Evolutionary conservation across 2,329 filamentous ascomycete species (phyloP), one percentile per base, ranked within the genome.

Genomic region (Leptosphaerulina australis): DNA sequence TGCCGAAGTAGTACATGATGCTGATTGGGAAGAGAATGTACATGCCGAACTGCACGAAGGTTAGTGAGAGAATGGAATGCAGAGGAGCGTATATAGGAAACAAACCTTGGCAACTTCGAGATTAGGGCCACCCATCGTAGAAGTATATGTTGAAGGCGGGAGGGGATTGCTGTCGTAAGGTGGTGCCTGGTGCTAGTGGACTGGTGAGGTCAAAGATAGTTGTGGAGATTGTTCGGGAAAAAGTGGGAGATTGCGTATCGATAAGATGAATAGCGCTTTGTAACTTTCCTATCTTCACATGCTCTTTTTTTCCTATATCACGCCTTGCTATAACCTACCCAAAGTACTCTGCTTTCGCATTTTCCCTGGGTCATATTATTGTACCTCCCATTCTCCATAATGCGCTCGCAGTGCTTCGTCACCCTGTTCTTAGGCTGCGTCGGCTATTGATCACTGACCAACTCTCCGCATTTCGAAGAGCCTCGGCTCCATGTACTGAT

Each of bases 1-100:
- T 96, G 71, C 94, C 94, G 75, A 97, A 99, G 80, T 99, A 99
- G 82, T 95, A 97, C 94, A 99, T 99, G 81, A 94, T 92, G 65
- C 90, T 91, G 68, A 99, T 97, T 14, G 94, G 94, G 77, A 99
- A 99, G 83, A 97, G 88, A 79, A 99, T 87, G 79, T 99, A 99
- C 83, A 95, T 90, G 79, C 93, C 92, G 75, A 99, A 99, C 93
- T 97, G 49, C 41, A 25, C n/a, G 22, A 37, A 12, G 36, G 14
- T 50, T 34, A 33, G 47, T 41, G 39, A 35, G 38, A 9, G 28
- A 35, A n/a, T 22, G 25, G 28, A 8, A 17, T 30, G 22, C 26
- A 44, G 45, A n/a, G n/a, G n/a, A n/a, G n/a, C n/a, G n/a, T n/a
- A n/a, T 26, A 39, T 40, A 22, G 50, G 50, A 39, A 30, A 0